Evolutionary conservation across 2,329 filamentous ascomycete genomes (phyloP), one percentile per base, ranked within the genome.

Genomic region (Diaporthe batatas): DNA sequence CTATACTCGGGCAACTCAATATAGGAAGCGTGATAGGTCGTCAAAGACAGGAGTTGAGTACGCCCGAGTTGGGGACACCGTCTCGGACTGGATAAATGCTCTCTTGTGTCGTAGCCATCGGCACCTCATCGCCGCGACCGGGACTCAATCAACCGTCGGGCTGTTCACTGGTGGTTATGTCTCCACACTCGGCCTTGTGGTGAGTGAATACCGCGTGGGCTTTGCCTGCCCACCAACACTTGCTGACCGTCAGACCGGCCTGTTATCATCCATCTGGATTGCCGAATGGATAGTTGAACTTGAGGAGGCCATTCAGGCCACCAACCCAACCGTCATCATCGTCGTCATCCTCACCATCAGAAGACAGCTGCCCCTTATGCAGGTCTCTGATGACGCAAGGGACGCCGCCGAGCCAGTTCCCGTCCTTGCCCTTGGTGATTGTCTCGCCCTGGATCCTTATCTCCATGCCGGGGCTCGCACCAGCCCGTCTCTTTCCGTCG

Each of bases 241-340:
- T 32, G 21, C 59, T 36, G 6, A n/a, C 36, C 21, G 6, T 21
- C 39, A 25, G 47, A 53, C n/a, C n/a, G 47, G 25, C 12, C 34
- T 23, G 4, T 4, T 10, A 57, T 70, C 68, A 70, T 42, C 68
- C 55, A n/a, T 70, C 68, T 53, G 68, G 55, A 39, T 93, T 92
- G 0, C 96, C 96, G 86, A 98, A 98, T 0, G 96, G 95, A 83
- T 98, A 94, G 81, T 99, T 99, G 81, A 98, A 99, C 84, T 99
- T 99, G 77, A 99, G 84, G 79, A 98, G 81, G 12, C 94, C 94
- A 80, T 98, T 99, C 79, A 99, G 83, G 0, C 96, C 96, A 0
- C 96, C 96, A 2, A 99, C 96, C 96, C 96, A 99, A 23, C 96
- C 94, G 81, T 98, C 96, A 78, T 98, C 94, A 57, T 92, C 94